phyloP scores from a whole-genome alignment of 2,329 filamentous ascomycete species.

The Aureobasidium melanogenum region DNA sequence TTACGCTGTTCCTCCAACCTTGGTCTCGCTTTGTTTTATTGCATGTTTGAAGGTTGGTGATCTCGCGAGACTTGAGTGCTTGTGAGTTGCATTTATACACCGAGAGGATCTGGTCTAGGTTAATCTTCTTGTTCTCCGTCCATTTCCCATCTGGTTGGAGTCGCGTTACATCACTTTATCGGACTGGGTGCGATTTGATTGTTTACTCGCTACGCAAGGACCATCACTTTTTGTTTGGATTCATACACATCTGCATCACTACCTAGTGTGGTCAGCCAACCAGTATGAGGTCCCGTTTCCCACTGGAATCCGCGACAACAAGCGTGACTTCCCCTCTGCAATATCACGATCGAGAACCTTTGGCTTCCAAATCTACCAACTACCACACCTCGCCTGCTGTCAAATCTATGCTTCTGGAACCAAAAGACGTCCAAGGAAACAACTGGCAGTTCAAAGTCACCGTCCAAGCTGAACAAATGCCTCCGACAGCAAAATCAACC shows the following conservation, averaged over 20 bases:
- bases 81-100: not conserved
- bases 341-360: not conserved
- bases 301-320: conserved; percentile 27
- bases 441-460: conserved; percentile 44
- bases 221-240: not conserved
- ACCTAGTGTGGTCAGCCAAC: not conserved
- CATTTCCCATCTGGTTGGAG: not conserved
- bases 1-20: not conserved
- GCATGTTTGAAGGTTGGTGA: not conserved
- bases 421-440: conserved; percentile 30
- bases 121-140: too few species aligned
- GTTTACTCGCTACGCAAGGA: conserved; percentile 7
- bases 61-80: not conserved
- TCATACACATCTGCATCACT: not conserved
- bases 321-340: conserved; percentile 23
- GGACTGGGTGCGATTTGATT: not conserved
- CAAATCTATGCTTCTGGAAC: conserved; percentile 38
- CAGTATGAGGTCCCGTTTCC: conserved; percentile 14
- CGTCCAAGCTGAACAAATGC: conserved; percentile 37
- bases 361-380: conserved; percentile 24
- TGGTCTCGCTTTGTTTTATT: not conserved
- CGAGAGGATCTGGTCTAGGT: not conserved
- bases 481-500: not conserved
- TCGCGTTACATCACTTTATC: not conserved
- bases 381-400: conserved; percentile 26